phyloP scores from a whole-genome alignment of 345 rosid species.

The Melaleuca alternifolia region DNA sequence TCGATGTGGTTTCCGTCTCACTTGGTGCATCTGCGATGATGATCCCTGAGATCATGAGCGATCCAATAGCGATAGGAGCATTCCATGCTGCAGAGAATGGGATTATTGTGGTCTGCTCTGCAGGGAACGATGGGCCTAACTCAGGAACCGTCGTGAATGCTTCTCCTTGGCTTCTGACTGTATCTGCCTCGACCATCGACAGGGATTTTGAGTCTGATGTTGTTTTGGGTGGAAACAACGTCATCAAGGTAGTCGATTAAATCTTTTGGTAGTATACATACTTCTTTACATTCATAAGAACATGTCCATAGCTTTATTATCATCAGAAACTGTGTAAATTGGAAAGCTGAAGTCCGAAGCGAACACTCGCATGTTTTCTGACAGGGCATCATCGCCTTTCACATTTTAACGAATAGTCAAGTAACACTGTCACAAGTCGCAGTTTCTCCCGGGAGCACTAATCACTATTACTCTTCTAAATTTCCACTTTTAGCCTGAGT shows the following conservation, averaged over 20 bases:
- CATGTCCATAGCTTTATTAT: not conserved
- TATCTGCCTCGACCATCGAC: conserved; percentile 78
- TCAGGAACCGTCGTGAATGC: conserved; percentile 38
- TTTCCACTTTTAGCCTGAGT: not conserved
- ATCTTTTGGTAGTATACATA: not conserved
- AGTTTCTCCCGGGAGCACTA: not conserved
- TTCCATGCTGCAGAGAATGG: conserved; percentile 70
- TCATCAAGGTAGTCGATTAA: conserved; percentile 36
- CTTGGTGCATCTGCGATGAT: conserved; percentile 41
- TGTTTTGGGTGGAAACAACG: conserved; percentile 49
- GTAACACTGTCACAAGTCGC: not conserved
- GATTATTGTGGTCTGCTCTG: conserved; percentile 70
- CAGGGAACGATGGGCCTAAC: conserved; percentile 67
- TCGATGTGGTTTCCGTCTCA: conserved; percentile 61
- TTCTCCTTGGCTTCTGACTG: conserved; percentile 85
- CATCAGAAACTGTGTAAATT: not conserved
- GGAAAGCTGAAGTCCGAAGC: not conserved
- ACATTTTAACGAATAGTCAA: not conserved
- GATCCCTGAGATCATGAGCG: conserved; percentile 15
- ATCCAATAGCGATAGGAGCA: conserved; percentile 73
- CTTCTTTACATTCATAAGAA: not conserved
- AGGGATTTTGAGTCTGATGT: conserved; percentile 66
- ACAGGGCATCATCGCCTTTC: not conserved
- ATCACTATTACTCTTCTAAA: not conserved
- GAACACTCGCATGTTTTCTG: not conserved